phyloP scores from a whole-genome alignment of 306 rosid genomes.

The Rubus parviflorus region DNA sequence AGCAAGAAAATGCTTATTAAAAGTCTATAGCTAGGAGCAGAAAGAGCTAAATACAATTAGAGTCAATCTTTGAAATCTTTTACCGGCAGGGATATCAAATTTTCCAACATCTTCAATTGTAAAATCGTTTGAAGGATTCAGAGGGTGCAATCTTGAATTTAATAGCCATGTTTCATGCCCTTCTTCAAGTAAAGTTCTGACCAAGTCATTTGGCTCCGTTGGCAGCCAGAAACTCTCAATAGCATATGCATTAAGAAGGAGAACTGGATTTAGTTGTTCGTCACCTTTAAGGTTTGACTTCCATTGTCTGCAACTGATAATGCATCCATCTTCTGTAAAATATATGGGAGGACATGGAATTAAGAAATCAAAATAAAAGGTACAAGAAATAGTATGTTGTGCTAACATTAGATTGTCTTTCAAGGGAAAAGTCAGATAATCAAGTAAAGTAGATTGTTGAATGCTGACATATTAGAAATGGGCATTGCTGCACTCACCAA shows the following conservation, averaged over 20 bases:
- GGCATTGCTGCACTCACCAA: not conserved
- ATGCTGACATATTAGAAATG: not conserved
- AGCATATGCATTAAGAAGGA: conserved; percentile 40
- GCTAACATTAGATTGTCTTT: not conserved
- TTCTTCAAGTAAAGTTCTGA: conserved; percentile 34
- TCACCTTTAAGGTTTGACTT: conserved; percentile 12
- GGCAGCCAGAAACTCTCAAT: conserved; percentile 33
- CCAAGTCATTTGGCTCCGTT: conserved; percentile 39
- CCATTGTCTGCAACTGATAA: conserved; percentile 32
- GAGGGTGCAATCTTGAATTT: conserved; percentile 32
- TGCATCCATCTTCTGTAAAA: conserved; percentile 32
- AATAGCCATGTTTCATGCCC: conserved; percentile 38
- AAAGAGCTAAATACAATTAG: not conserved
- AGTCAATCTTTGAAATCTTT: not conserved
- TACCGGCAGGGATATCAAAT: conserved; percentile 43
- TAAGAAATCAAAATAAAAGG: conserved; percentile 2
- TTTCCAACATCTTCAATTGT: conserved; percentile 42
- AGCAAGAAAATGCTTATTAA: not conserved
- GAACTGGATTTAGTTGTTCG: conserved; percentile 25
- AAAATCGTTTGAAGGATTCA: conserved; percentile 27
- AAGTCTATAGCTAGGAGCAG: not conserved
- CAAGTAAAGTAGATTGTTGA: not conserved
- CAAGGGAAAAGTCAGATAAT: not conserved
- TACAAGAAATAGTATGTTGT: not conserved
- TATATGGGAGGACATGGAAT: not conserved